Evolutionary conservation across 257 asterid genomes (phyloP).

Genomic region (Solanum chilense): DNA sequence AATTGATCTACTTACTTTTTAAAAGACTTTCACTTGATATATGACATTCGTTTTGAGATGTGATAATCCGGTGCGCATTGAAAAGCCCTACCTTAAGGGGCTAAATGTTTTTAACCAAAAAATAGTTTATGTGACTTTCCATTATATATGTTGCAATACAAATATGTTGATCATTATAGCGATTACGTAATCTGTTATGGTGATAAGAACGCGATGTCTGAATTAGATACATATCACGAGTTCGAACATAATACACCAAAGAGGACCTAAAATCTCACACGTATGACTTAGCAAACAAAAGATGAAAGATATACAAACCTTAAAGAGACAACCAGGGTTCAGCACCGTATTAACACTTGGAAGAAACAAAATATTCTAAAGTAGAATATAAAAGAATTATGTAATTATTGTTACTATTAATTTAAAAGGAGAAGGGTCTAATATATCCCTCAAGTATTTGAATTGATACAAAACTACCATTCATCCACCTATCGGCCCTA

Average conservation of each 20-base stretch:
- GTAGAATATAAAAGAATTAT: too few relatives aligned
- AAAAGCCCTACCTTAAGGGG: background rate
- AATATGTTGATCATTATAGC: background rate
- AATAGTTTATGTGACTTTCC: background rate
- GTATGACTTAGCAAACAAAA: too few relatives aligned
- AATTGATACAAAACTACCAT: too few relatives aligned
- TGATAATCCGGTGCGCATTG: background rate
- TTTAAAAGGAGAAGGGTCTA: too few relatives aligned
- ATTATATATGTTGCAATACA: background rate
- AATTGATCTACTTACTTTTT: background rate
- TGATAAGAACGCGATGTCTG: background rate
- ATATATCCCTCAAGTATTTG: too few relatives aligned
- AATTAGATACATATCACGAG: background rate
- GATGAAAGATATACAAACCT: background rate
- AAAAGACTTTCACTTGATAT: background rate
- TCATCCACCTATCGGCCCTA: too few relatives aligned
- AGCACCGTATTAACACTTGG: background rate
- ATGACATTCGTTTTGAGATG: background rate
- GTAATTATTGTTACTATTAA: too few relatives aligned
- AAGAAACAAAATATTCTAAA: background rate
- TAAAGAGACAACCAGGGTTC: background rate
- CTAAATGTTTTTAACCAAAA: background rate
- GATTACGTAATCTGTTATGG: background rate
- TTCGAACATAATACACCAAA: background rate
- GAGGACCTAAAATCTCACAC: background rate